A percentile compares a stretch with the other conserved stretches of the same genome.
Conservation (phyloP, 2,329 filamentous ascomycete genomes). For the Pestalotiopsis sp. region DNA sequence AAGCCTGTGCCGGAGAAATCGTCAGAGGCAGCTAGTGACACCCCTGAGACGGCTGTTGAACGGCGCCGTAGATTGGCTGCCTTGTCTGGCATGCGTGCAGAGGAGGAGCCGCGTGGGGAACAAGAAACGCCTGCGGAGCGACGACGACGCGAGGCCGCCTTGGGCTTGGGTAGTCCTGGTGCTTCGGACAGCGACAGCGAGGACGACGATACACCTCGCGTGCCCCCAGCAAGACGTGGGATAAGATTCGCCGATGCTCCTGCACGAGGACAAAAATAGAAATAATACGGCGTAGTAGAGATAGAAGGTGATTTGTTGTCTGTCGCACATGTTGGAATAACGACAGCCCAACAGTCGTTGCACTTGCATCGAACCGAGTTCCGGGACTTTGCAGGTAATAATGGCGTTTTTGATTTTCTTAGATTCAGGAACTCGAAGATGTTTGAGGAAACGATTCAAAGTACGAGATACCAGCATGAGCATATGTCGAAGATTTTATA, state of each 20-base stretch:
- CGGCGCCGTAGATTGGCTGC: constrained; percentile 65
- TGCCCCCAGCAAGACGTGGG: constrained; percentile 54
- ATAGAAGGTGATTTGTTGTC: constrained; percentile 1
- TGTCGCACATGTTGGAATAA: neutral
- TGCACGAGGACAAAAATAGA: constrained; percentile 23
- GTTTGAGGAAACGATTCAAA: neutral
- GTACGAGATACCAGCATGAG: neutral
- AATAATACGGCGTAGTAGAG: neutral
- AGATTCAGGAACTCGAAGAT: neutral
- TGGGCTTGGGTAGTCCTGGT: constrained; percentile 57
- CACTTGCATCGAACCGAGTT: neutral
- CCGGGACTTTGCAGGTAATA: neutral
- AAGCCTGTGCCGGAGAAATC: neutral
- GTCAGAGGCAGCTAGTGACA: constrained; percentile 34
- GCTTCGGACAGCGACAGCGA: constrained; percentile 54
- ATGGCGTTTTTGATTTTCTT: neutral
- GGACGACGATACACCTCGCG: constrained; percentile 59
- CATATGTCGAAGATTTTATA: neutral
- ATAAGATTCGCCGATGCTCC: constrained; percentile 63
- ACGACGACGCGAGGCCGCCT: constrained; percentile 71
- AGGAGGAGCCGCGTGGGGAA: constrained; percentile 41
- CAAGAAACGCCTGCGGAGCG: constrained; percentile 76
- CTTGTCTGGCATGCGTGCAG: constrained; percentile 45
- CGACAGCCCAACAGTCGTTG: neutral
- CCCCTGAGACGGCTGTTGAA: constrained; percentile 71